Percentiles rank a stretch among this genome's conserved stretches.
phyloP scores from a whole-genome alignment of 2,329 filamentous ascomycete species.

The Fusarium torreyae region DNA sequence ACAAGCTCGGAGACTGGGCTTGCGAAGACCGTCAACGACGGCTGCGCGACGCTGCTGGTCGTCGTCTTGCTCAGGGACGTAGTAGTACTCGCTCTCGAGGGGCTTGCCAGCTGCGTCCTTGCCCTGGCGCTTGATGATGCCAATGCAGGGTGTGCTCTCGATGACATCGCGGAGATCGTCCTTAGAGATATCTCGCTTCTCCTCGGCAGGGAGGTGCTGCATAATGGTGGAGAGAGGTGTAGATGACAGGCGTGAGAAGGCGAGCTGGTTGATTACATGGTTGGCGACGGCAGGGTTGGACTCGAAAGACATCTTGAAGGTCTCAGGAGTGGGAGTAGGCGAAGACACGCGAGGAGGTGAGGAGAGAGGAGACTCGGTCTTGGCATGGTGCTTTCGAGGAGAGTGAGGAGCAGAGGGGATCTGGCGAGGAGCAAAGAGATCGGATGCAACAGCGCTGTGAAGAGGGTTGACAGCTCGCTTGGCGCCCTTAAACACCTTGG shows the following conservation, averaged over 20 bases:
- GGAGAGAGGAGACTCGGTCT: conserved; percentile 48
- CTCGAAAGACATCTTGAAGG: conserved; percentile 49
- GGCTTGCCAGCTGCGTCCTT: conserved; percentile 96
- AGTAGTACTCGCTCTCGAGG: conserved; percentile 97
- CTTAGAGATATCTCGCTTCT: conserved; percentile 72
- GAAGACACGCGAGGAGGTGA: conserved; percentile 45
- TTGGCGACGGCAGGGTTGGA: conserved; percentile 73
- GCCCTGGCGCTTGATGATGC: conserved; percentile 89
- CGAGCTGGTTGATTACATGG: conserved; percentile 94
- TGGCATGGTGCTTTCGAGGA: conserved; percentile 44
- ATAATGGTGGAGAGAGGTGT: conserved; percentile 92
- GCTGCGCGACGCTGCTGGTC: conserved; percentile 85
- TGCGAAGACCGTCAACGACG: conserved; percentile 87
- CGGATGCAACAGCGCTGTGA: conserved; percentile 42
- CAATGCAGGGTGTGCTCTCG: conserved; percentile 82
- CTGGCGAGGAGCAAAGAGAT: conserved; percentile 45
- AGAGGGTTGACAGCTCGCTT: conserved; percentile 44
- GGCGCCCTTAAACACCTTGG: conserved; percentile 59
- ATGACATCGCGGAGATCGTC: conserved; percentile 79
- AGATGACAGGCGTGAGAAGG: conserved; percentile 92
- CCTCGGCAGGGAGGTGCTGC: conserved; percentile 82
- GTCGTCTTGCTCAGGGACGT: conserved; percentile 87
- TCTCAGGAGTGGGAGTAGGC: conserved; percentile 44
- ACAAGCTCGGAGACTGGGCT: conserved; percentile 90
- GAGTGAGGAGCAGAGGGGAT: conserved; percentile 45